Conservation (phyloP, 2,329 filamentous ascomycete species). For the Alternaria ventricosa region DNA sequence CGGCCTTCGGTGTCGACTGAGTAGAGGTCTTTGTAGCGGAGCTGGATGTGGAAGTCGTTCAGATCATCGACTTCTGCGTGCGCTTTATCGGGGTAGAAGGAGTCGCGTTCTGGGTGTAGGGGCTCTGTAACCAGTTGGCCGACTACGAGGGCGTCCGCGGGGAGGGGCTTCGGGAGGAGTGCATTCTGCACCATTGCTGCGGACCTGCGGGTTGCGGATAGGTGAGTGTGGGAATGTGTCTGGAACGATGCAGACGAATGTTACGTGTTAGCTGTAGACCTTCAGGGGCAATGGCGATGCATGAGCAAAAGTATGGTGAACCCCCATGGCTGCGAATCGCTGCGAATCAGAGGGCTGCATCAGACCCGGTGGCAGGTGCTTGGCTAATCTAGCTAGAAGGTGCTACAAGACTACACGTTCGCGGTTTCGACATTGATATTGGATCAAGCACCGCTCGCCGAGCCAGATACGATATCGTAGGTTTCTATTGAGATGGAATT, state of each 20-base stretch:
- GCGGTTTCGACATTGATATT: constrained; percentile 27
- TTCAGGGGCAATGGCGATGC: constrained; percentile 2
- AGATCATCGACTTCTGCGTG: constrained; percentile 45
- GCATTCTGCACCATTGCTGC: constrained; percentile 43
- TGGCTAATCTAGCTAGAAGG: constrained; percentile 28
- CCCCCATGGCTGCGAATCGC: constrained; percentile 25
- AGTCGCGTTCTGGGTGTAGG: constrained; percentile 45
- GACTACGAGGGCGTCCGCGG: constrained; percentile 42
- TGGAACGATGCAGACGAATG: not conserved
- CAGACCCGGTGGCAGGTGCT: constrained; percentile 23
- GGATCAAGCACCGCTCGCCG: constrained; percentile 14
- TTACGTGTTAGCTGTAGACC: not conserved
- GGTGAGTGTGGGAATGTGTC: not conserved
- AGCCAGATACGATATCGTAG: constrained; percentile 1
- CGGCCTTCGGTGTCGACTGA: constrained; percentile 46
- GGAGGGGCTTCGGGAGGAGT: constrained; percentile 46
- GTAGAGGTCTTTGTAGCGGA: constrained; percentile 48
- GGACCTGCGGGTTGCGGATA: not conserved
- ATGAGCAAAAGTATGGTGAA: constrained; percentile 14
- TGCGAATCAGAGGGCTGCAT: constrained; percentile 27
- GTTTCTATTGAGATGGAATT: constrained; percentile 3
- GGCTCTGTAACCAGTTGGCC: constrained; percentile 48
- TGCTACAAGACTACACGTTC: constrained; percentile 26
- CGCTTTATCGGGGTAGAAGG: constrained; percentile 44
- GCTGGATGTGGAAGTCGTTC: constrained; percentile 49